Percentiles rank a stretch among this genome's conserved stretches.
phyloP scores from a whole-genome alignment of 2,329 filamentous ascomycete genomes.

The Colletotrichum noveboracense region DNA sequence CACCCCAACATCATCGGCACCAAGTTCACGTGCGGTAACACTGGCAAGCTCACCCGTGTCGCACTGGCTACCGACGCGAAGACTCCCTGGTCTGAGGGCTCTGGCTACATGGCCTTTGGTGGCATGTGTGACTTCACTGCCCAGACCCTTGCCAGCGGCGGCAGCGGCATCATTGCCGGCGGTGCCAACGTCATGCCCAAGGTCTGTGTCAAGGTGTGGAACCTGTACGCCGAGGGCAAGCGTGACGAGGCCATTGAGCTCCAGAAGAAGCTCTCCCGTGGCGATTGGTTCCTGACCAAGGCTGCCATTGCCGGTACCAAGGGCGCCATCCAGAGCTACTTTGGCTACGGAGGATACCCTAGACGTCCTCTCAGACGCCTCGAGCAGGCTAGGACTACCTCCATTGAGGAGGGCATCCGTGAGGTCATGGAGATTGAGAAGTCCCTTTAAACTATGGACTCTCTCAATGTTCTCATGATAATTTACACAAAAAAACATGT shows the following conservation, averaged over 20 bases:
- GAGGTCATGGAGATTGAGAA: slow-evolving; percentile 73
- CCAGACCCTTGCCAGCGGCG: slow-evolving; percentile 80
- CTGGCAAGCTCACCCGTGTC: slow-evolving; percentile 85
- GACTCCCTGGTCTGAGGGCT: slow-evolving; percentile 64
- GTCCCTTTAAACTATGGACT: slow-evolving; percentile 39
- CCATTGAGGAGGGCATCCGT: slow-evolving; percentile 59
- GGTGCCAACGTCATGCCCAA: slow-evolving; percentile 87
- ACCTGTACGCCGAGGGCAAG: slow-evolving; percentile 76
- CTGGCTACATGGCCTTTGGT: slow-evolving; percentile 83
- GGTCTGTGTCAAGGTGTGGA: slow-evolving; percentile 79
- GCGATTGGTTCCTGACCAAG: slow-evolving; percentile 85
- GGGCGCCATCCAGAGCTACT: slow-evolving; percentile 79
- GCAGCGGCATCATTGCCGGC: slow-evolving; percentile 84
- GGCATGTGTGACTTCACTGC: slow-evolving; percentile 88
- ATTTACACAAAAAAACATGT: background rate
- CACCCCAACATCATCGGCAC: slow-evolving; percentile 88
- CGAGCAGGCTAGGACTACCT: slow-evolving; percentile 57
- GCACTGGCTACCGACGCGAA: slow-evolving; percentile 74
- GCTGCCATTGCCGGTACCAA: slow-evolving; percentile 87
- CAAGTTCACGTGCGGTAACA: slow-evolving; percentile 93
- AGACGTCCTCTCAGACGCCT: slow-evolving; percentile 74
- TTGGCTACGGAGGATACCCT: slow-evolving; percentile 80
- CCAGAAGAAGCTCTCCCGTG: slow-evolving; percentile 78
- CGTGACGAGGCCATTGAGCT: slow-evolving; percentile 75
- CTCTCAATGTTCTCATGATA: background rate